phyloP scores from a whole-genome alignment of 148 eudicot species.

The Persicaria maculosa region DNA sequence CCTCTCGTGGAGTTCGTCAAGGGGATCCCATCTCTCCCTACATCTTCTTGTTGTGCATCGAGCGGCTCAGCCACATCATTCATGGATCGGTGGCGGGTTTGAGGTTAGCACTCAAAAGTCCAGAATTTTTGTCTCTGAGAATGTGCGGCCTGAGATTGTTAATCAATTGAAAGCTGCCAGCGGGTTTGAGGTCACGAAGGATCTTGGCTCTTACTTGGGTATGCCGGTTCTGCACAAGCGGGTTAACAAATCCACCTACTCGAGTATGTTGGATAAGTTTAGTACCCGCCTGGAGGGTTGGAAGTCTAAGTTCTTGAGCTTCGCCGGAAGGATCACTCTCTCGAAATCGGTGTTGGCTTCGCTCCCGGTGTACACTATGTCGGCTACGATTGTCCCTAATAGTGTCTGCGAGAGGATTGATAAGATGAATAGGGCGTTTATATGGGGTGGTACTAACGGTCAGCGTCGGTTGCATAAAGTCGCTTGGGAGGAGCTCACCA shows the following conservation, averaged over 20 bases:
- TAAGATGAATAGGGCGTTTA: not conserved
- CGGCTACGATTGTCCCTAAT: not conserved
- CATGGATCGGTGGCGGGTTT: not conserved
- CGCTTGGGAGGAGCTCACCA: no score
- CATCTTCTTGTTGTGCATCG: not conserved
- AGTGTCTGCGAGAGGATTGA: not conserved
- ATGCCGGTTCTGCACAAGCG: not conserved
- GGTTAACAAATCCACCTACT: not conserved
- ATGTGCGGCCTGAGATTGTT: not conserved
- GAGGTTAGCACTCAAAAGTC: not conserved
- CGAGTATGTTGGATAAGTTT: not conserved
- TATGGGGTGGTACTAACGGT: not conserved
- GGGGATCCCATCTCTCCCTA: not conserved
- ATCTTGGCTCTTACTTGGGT: not conserved
- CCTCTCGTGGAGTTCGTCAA: not conserved
- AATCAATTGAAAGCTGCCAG: not conserved
- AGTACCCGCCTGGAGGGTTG: not conserved
- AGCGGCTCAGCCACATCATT: not conserved
- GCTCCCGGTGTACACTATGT: not conserved
- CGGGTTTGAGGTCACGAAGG: not conserved
- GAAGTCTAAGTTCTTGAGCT: not conserved
- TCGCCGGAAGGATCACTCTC: not conserved
- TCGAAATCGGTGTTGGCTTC: not conserved
- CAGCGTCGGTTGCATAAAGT: no score
- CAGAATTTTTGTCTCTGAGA: not conserved